Evolutionary conservation across 2,329 filamentous ascomycete genomes (phyloP), one percentile per base, ranked within the genome.

Genomic region (Venturia oleaginea): DNA sequence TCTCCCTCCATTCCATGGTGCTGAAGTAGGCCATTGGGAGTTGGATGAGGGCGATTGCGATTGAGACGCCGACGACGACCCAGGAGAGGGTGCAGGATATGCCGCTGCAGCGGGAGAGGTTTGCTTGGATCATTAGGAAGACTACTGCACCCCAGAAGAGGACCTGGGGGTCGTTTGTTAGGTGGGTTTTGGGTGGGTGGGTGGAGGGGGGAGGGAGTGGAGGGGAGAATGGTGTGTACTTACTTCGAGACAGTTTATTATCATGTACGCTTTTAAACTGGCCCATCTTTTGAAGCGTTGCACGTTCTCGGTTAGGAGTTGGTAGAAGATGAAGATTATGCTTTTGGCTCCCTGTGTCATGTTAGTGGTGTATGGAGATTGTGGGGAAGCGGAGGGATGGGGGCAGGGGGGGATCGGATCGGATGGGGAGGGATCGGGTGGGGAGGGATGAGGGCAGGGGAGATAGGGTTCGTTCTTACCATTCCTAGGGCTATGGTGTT

Each of bases 91-190:
- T 57, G 57, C 70, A 71, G 6, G 43, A 65, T 5, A 65, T 64
- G 11, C 70, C 69, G 2, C 13, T 51, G 62, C 70, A 71, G 17
- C 27, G 61, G 3, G 65, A 61, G 22, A 69, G 22, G 40, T 71
- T 71, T 32, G 63, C 68, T 27, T 68, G 66, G 11, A 71, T 66
- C 17, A 67, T 63, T 3, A 77, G 61, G 43, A 75, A 71, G 5
- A 74, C 68, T 8, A 77, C 73, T 5, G 71, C 74, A 19, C 71
- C 70, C 77, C 78, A 80, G 67, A 79, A 79, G 17, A 79, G 70
- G 17, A 76, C 67, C 66, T 51, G 24, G 5, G 7, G n/a, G n/a
- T 2, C 24, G 43, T n/a, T n/a, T 48, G 4, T 40, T 11, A 40
- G 13, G 38, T 40, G 38, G n/a, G n/a, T n/a, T n/a, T n/a, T n/a